Evolutionary conservation across 768 basidiomycete species (phyloP).

Genomic region (Chalciporus sphaerocephalus): DNA sequence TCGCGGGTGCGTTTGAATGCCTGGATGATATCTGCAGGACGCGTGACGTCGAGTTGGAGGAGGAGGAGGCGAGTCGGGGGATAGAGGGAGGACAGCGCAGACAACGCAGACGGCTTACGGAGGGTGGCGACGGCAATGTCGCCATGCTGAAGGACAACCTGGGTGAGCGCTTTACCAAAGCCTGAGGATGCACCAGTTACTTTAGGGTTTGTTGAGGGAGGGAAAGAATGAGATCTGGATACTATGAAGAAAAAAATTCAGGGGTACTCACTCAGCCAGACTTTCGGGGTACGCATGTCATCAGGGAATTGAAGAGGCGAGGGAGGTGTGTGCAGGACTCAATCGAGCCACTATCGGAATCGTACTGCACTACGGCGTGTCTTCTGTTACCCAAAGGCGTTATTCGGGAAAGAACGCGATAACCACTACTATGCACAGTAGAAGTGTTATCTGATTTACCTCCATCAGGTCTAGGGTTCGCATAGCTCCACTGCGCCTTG

Average conservation of each 20-base stretch:
- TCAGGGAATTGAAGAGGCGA: no score
- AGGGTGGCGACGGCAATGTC: conserved; percentile 40
- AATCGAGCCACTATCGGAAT: no score
- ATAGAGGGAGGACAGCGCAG: conserved; percentile 23
- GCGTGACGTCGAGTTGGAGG: conserved; percentile 38
- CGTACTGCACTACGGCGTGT: no score
- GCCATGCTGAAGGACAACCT: conserved; percentile 31
- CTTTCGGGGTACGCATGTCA: conserved; percentile 10
- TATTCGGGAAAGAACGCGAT: no score
- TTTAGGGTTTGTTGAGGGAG: no score
- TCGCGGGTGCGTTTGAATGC: conserved; percentile 33
- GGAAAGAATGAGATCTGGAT: no score
- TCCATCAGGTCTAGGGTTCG: no score
- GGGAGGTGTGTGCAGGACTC: no score
- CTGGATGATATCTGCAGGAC: conserved; percentile 24
- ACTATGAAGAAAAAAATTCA: neutral
- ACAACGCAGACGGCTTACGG: conserved; percentile 33
- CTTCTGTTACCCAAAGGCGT: no score
- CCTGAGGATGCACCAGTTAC: conserved; percentile 35
- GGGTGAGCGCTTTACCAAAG: conserved; percentile 33
- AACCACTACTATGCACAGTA: no score
- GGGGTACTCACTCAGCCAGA: conserved; percentile 10
- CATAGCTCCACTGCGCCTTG: no score
- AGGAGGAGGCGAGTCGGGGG: conserved; percentile 30
- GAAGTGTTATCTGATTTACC: no score